Evolutionary conservation across 129 eudicot genomes (phyloP), one percentile per base, ranked within the genome.

Genomic region (Centella asiatica): DNA sequence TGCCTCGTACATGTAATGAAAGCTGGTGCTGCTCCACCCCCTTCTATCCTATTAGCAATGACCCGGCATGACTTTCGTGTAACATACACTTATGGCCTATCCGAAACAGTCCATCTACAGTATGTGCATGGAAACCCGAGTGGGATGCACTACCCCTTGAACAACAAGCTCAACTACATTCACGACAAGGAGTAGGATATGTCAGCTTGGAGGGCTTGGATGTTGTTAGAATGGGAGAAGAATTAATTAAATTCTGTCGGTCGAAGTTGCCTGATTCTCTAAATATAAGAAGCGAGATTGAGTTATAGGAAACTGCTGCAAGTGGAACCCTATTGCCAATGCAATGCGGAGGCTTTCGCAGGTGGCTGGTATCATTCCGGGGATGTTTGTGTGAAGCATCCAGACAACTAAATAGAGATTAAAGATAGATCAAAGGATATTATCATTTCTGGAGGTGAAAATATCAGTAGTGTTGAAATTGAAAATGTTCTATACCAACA

Each of bases 381-480:
- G 4, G 99, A 92, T 63, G 59, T 87, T 24, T 96, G 71, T 1
- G 96, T 92, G 33, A 92, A 82, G 37, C 95, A 92, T 60, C 81
- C 90, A 1, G 99, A 87, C 51, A 80, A 85, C 18, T 87, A 92
- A 45, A 84, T 87, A 1, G 96, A 92, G 55, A 82, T 92, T 0
- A 92, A 92, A 64, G 96, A 92, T 50, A 47, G 98, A 29, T 87
- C 95, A 9, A 87, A 87, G 73, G 98, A 92, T 64, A 76, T 92
- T 11, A 92, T 92, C 6, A 92, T 92, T 2, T 92, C 99, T 0
- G 99, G 99, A 28, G 99, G 99, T 1, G 99, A 92, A 64, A 92
- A 87, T 36, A 92, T 87, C 37, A 92, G 99, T 59, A 84, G 90
- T 22, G 95, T 92, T 2, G 99, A 92, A 66, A 83, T 92, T 17